These are phyloP conservation scores for Lentinula boryana DNA, from an alignment of 768 basidiomycete genomes.

Conservation along the genomic window DNA sequence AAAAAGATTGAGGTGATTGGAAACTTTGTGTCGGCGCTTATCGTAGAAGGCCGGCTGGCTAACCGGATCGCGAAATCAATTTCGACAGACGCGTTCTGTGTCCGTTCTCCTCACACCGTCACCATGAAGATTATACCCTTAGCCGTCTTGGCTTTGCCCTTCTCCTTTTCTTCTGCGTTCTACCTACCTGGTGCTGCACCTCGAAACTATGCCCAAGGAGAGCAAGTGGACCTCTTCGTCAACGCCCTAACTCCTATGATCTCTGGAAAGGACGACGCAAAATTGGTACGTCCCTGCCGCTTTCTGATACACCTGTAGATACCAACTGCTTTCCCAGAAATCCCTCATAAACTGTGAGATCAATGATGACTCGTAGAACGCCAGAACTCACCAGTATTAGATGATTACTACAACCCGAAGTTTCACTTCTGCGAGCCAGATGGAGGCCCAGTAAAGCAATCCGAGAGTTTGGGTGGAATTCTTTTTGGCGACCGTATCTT, in stretches of 20 bases:
- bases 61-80: not conserved
- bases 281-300: slow-evolving; percentile 47
- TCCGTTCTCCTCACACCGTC: slow-evolving; percentile 7
- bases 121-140: slow-evolving; percentile 19
- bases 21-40: not conserved
- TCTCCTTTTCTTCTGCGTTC: slow-evolving; percentile 49
- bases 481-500: slow-evolving; percentile 97
- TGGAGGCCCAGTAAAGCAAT: slow-evolving; percentile 65
- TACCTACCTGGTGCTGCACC: slow-evolving; percentile 93
- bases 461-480: slow-evolving; percentile 87
- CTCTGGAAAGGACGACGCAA: slow-evolving; percentile 57
- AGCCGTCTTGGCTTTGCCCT: slow-evolving; percentile 11
- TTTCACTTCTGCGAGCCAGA: slow-evolving; percentile 85
- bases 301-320: slow-evolving; percentile 5
- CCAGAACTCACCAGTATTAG: slow-evolving; percentile 28
- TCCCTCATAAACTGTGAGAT: slow-evolving; percentile 83
- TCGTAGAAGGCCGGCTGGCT: not conserved
- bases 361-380: not conserved
- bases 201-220: slow-evolving; percentile 67
- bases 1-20: not conserved
- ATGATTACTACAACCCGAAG: slow-evolving; percentile 88
- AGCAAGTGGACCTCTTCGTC: slow-evolving; percentile 74
- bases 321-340: slow-evolving; percentile 45
- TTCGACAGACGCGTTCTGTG: not conserved
- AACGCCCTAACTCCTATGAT: slow-evolving; percentile 89